These are phyloP conservation scores for Pythium pyrilobum DNA, from an alignment of 352 stramenopile species.

Conservation along the genomic window DNA sequence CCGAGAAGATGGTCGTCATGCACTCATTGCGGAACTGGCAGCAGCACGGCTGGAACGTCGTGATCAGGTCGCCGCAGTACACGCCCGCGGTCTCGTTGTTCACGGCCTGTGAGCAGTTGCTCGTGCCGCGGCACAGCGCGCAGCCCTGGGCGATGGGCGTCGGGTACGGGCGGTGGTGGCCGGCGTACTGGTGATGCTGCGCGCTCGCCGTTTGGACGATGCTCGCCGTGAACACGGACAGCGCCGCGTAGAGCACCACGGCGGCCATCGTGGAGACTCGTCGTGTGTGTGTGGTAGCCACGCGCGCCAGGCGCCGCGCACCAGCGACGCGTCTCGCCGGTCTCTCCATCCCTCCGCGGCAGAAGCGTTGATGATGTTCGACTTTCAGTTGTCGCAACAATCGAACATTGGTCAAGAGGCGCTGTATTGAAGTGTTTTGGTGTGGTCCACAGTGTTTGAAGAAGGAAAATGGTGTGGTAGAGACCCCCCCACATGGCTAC, in stretches of 20 bases:
- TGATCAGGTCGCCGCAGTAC: conserved; percentile 63
- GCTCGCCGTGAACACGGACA: too few relatives aligned
- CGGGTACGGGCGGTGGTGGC: conserved; percentile 19
- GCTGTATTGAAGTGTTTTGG: conserved; percentile 5
- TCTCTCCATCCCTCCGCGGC: neutral
- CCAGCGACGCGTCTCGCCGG: too few relatives aligned
- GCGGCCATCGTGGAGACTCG: too few relatives aligned
- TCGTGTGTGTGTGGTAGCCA: too few relatives aligned
- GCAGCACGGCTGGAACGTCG: conserved; percentile 68
- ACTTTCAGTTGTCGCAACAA: conserved; percentile 5
- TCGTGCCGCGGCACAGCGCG: conserved; percentile 42
- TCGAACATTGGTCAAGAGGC: neutral
- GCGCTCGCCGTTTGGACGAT: conserved; percentile 2
- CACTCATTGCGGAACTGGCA: conserved; percentile 71
- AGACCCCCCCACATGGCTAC: neutral
- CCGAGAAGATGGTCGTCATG: conserved; percentile 68
- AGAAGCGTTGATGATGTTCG: neutral
- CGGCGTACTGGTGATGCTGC: conserved; percentile 13
- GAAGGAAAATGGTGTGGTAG: neutral
- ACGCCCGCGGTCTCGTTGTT: conserved; percentile 44
- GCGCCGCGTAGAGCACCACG: too few relatives aligned
- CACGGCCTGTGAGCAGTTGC: conserved; percentile 64
- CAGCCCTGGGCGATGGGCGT: conserved; percentile 37
- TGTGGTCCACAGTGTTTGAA: conserved; percentile 3
- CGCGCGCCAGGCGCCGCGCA: too few relatives aligned